Evolutionary conservation across 1,284 basidiomycete species (phyloP).

Genomic region (Fomitopsis palustris): DNA sequence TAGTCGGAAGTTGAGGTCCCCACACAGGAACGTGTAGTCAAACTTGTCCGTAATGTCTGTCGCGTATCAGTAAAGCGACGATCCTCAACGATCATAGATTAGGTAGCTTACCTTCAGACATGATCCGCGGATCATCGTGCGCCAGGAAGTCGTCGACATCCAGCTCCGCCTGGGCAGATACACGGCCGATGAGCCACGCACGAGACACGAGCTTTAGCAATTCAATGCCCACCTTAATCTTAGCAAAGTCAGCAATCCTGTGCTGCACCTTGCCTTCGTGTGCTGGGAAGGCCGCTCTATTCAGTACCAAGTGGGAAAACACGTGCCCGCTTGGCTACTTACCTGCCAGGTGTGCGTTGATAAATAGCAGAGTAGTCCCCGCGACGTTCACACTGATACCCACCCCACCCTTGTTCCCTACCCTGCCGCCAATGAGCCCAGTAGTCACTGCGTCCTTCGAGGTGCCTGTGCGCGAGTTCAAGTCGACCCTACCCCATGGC

Average conservation of each 20-base stretch:
- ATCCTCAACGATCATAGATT: neutral
- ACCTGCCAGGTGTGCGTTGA: conserved; percentile 89
- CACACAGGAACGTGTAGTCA: conserved; percentile 79
- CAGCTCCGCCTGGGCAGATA: conserved; percentile 49
- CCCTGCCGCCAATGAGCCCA: conserved; percentile 82
- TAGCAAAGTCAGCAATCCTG: conserved; percentile 66
- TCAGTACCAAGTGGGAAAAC: neutral
- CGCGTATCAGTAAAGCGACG: neutral
- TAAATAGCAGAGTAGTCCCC: conserved; percentile 72
- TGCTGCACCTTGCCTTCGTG: conserved; percentile 71
- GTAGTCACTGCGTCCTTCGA: conserved; percentile 76
- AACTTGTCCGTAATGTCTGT: conserved; percentile 79
- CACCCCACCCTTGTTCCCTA: conserved; percentile 86
- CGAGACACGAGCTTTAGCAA: neutral
- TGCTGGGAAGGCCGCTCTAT: conserved; percentile 37
- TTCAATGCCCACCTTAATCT: conserved; percentile 59
- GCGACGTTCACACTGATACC: conserved; percentile 79
- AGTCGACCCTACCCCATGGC: conserved; percentile 1
- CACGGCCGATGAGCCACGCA: neutral
- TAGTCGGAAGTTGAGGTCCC: conserved; percentile 79
- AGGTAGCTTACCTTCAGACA: conserved; percentile 54
- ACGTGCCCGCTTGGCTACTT: conserved; percentile 14
- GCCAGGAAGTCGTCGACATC: conserved; percentile 64
- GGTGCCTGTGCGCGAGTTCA: conserved; percentile 38
- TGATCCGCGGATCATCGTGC: conserved; percentile 56